Percentiles rank a stretch among this genome's conserved stretches.
phyloP scores from a whole-genome alignment of 208 protist genomes.

The Crithidia fasciculata region DNA sequence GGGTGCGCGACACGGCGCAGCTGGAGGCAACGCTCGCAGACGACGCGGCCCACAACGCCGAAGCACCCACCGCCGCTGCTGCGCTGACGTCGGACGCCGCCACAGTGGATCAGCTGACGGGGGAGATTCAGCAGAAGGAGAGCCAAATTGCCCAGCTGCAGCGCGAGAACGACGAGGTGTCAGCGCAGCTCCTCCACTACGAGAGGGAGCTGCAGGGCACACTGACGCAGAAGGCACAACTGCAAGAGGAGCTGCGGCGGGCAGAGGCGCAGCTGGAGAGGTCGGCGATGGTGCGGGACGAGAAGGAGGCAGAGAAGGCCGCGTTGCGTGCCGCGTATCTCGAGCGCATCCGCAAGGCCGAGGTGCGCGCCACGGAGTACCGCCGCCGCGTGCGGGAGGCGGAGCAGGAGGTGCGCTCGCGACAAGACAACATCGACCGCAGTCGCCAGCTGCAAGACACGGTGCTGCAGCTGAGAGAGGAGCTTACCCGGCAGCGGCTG shows the following conservation, averaged over 20 bases:
- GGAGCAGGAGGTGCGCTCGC: conserved; percentile 28
- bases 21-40: conserved; percentile 13
- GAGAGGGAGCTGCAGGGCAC: conserved; percentile 35
- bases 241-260: conserved; percentile 51
- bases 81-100: conserved; percentile 5
- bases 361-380: conserved; percentile 51
- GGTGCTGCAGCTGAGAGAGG: conserved; percentile 47
- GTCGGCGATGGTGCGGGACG: conserved; percentile 45
- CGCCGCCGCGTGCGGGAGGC: conserved; percentile 47
- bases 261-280: conserved; percentile 50
- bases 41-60: neutral
- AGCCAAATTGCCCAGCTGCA: conserved; percentile 36
- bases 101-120: conserved; percentile 22
- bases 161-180: conserved; percentile 46
- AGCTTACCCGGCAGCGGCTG: conserved; percentile 50
- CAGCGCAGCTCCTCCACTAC: conserved; percentile 38
- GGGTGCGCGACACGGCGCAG: conserved; percentile 23
- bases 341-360: conserved; percentile 47
- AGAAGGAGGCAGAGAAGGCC: conserved; percentile 46
- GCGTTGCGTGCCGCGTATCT: conserved; percentile 41
- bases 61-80: neutral
- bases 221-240: conserved; percentile 27
- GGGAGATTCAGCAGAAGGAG: conserved; percentile 34
- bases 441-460: conserved; percentile 49
- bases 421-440: conserved; percentile 30